Percentiles rank a stretch among this genome's conserved stretches.
Evolutionary conservation across 2,329 filamentous ascomycete species (phyloP).

Genomic region (Colletotrichum sidae): DNA sequence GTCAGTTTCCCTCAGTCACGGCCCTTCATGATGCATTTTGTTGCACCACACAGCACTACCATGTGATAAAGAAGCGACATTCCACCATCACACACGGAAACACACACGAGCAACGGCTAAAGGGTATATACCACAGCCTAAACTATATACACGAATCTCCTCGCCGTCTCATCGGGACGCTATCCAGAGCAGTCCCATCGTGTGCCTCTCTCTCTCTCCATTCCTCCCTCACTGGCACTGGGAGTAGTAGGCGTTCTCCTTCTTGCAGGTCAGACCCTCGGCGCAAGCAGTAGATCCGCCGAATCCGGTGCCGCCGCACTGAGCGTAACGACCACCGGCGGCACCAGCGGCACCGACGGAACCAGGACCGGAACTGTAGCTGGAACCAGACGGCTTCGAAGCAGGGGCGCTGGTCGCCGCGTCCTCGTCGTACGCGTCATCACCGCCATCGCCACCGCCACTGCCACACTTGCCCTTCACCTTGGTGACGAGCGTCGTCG

Average conservation of each 20-base stretch:
- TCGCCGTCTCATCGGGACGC: conserved; percentile 6
- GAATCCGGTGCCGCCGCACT: conserved; percentile 52
- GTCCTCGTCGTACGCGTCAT: conserved; percentile 3
- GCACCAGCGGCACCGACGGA: conserved; percentile 36
- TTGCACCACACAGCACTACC: too few species aligned
- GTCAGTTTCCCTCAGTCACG: too few species aligned
- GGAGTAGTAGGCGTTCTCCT: conserved; percentile 53
- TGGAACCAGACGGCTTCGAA: not conserved
- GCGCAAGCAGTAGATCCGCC: conserved; percentile 51
- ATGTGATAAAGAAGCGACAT: too few species aligned
- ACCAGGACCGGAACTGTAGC: conserved; percentile 7
- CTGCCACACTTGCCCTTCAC: conserved; percentile 27
- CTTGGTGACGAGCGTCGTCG: conserved; percentile 23
- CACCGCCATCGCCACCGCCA: not conserved
- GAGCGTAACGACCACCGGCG: conserved; percentile 44
- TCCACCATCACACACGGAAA: too few species aligned
- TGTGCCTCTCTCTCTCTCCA: too few species aligned
- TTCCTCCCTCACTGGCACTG: conserved; percentile 51
- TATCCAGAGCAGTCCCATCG: conserved; percentile 8
- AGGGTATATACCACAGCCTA: not conserved
- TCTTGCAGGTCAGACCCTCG: conserved; percentile 49
- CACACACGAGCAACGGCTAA: too few species aligned
- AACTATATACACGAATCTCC: conserved; percentile 33
- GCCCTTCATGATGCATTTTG: too few species aligned
- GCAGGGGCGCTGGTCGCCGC: conserved; percentile 12